Evolutionary conservation across 495 filamentous ascomycete species (phyloP), one percentile per base, ranked within the genome.

Genomic region (Daldinia caldariorum): DNA sequence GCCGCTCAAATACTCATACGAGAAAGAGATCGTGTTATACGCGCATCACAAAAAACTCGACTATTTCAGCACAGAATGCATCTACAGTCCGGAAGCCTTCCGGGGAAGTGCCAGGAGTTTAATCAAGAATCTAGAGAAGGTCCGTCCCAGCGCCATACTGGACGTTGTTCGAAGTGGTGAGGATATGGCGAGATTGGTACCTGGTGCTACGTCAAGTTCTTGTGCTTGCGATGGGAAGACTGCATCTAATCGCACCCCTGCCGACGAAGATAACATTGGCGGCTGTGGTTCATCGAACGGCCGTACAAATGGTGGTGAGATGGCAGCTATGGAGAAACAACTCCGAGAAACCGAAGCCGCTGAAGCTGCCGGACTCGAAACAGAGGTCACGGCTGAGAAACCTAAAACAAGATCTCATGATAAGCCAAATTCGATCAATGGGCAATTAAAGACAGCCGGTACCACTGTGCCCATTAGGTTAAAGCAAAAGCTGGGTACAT

Each of bases 71-170:
- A 99, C 95, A 0, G 95, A 99, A 81, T 99, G 95, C 82, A 93
- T 98, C 60, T 99, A 99, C 81, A 97, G 93, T 55, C 95, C 95
- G 0, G 95, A 99, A 81, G 95, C 96, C n/a, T 99, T 99, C 72
- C 87, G 95, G 29, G 95, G 95, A 0, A 96, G 91, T 69, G 95
- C 95, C 7, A 87, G 95, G 56, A 91, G 89, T 18, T 80, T 99
- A 67, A 97, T 99, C 78, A 99, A 99, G 83, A 94, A 93, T 73
- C 79, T 99, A 29, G 95, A 99, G 83, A 90, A 90, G 65, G 91
- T 99, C 35, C 86, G 95, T 14, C 94, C 95, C 2, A 97, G 92
- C 60, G 92, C 94, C 1, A 97, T 99, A 67, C 74, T 99, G 55
- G 96, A 99, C 80, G 90, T 99, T 70, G 94, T 99, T 37, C 87